Base-by-base conservation (phyloP, 352 stramenopile genomes). In the Phytopythium montanum region DNA sequence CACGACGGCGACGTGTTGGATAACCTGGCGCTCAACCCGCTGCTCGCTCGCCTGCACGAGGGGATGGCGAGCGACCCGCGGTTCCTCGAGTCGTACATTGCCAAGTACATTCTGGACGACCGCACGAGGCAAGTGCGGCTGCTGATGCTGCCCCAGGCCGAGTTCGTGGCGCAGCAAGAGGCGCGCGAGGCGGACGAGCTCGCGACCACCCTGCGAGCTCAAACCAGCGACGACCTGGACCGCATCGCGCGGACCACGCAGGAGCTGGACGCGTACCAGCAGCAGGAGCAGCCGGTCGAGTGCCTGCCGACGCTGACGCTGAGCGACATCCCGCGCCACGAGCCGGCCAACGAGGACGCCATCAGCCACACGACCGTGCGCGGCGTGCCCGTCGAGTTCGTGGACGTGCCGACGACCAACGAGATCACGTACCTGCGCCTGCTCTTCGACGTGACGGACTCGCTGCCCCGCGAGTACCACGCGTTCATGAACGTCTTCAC, bases 371-470 rank as follows among this genome's bases (percentile, higher is more conserved):
- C 60, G 26, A 26, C 5, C 13, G 52, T 57, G 29, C n/a, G 34
- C 33, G 52, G 76, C 26, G 62, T 81, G 14, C 60, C 66, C 31
- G 64, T 75, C 21, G 76, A 92, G 57, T 89, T 88, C 53, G 79
- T 90, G 14, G 60, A 79, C 13, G 79, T 90, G 38, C 77, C 83
- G 28, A 90, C 85, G 28, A 94, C 83, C 13, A 92, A 93, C 68
- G 85, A 91, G 59, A 79, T 94, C 62, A 86, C 82, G 58, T 94
- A 94, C 61, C 64, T 94, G 21, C 85, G 85, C 2, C 59, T 94
- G 46, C 62, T 85, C 14, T 92, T 89, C 61, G 79, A 94, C 54
- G 66, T 79, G 54, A 69, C 61, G 6, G 49, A 46, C 33, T 52
- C 67, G 31, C 57, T 92, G 18, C 85, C 85, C 3, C 57, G 75